Base-by-base conservation (phyloP, 805 yeast genomes). In the Brettanomyces bruxellensis region DNA sequence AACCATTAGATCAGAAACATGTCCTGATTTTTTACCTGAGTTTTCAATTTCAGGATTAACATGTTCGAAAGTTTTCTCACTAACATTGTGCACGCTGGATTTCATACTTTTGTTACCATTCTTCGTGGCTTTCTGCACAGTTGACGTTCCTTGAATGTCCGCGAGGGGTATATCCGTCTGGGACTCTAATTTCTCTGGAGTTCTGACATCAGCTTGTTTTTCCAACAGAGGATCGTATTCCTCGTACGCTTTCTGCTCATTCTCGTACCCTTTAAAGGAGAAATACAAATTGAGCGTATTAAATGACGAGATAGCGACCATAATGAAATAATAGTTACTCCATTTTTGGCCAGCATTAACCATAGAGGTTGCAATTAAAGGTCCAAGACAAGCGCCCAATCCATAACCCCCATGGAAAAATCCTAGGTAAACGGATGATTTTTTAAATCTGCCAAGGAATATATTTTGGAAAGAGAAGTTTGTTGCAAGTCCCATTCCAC, bases 401-500 rank as follows among this genome's bases (percentile, higher is more conserved):
- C 95, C 95, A 60, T 83, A 85, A 12, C 70, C 57, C 1, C 86
- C 90, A 64, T 85, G 93, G 48, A 76, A 66, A 25, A 70, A 60
- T 1, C 90, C 86, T 62, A 83, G 69, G 48, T 76, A 68, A 45
- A 72, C 75, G 41, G 83, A 78, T 43, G 78, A 72, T 48, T 78
- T 76, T 24, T 70, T 69, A 35, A 81, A 61, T 47, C 71, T 60
- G 3, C 79, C 62, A 18, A 78, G 49, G 51, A 76, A 78, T 14
- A 78, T 70, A 54, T 78, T 79, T 40, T 68, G 67, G 49, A 76
- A 80, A 4, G 81, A 67, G 24, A 74, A 48, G 3, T 71, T 69
- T 37, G 68, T 57, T 1, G 81, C 83, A 39, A 70, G 52, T 5
- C 83, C 86, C 24, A 73, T 47, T 0, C 85, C 85, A n/a, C 81